Conservation (phyloP, 345 rosid species). For the Syzygium aromaticum region DNA sequence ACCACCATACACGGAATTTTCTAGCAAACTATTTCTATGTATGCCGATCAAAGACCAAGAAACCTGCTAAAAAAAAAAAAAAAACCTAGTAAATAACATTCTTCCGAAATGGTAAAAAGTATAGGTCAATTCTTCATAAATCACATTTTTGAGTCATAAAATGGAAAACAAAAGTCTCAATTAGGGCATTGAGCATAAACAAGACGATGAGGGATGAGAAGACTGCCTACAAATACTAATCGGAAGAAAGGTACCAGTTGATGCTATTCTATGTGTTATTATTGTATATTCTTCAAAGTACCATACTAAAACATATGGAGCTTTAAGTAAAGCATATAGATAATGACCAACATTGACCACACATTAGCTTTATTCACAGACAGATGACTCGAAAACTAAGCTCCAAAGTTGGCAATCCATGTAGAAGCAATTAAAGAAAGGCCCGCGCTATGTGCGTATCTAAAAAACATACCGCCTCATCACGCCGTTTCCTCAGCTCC, state of each 20-base stretch:
- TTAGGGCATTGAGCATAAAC: background rate
- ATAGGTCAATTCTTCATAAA: background rate
- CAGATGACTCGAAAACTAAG: background rate
- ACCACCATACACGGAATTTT: background rate
- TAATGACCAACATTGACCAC: background rate
- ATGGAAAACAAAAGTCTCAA: background rate
- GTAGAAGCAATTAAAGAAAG: background rate
- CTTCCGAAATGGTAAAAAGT: background rate
- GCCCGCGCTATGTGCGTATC: background rate
- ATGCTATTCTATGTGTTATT: background rate
- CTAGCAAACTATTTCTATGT: background rate
- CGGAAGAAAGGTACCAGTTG: background rate
- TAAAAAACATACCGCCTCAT: slow-evolving; percentile 47
- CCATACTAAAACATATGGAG: background rate
- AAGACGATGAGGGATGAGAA: background rate
- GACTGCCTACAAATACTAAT: background rate
- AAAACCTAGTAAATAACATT: background rate
- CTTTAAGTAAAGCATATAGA: background rate
- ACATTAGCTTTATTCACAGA: background rate
- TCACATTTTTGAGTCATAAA: background rate
- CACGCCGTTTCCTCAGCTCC: slow-evolving; percentile 58
- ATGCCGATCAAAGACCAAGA: background rate
- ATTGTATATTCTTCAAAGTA: background rate
- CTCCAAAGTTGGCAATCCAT: background rate
- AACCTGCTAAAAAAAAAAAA: background rate